A percentile compares a stretch with the other conserved stretches of the same genome.
Evolutionary conservation across 2,329 filamentous ascomycete genomes (phyloP).

Genomic region (Exophiala dermatitidis): DNA sequence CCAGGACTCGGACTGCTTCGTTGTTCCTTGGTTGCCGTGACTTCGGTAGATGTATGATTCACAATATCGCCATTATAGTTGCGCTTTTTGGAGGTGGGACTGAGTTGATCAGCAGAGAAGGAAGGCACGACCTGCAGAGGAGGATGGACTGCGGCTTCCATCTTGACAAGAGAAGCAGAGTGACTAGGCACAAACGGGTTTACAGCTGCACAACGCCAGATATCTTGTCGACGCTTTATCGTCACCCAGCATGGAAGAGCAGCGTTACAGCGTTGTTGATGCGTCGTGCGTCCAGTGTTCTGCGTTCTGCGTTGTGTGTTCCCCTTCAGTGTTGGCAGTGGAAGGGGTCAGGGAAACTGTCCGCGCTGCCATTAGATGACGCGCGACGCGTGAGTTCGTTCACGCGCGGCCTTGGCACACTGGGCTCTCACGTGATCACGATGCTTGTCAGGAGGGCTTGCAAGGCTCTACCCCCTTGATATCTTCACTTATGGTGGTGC

Average conservation of each 20-base stretch:
- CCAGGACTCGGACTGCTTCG: slow-evolving; percentile 6
- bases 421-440: not conserved
- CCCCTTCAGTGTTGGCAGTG: not conserved
- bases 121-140: slow-evolving; percentile 7
- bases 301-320: too few species aligned
- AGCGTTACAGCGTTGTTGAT: not conserved
- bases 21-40: slow-evolving; percentile 2
- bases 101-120: slow-evolving; percentile 11
- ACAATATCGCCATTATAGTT: slow-evolving; percentile 17
- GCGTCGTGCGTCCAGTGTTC: not conserved
- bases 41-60: not conserved
- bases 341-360: not conserved
- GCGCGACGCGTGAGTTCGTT: not conserved
- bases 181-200: not conserved
- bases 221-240: not conserved
- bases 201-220: not conserved
- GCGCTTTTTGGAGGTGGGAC: slow-evolving; percentile 18
- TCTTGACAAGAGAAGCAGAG: not conserved
- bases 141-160: slow-evolving; percentile 5
- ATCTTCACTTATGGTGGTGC: not conserved
- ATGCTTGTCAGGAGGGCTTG: not conserved
- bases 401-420: not conserved
- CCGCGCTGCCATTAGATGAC: not conserved
- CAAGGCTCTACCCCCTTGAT: not conserved
- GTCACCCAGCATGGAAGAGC: not conserved